Base-by-base conservation (phyloP, 2,329 filamentous ascomycete species). In the Epichloe typhina region DNA sequence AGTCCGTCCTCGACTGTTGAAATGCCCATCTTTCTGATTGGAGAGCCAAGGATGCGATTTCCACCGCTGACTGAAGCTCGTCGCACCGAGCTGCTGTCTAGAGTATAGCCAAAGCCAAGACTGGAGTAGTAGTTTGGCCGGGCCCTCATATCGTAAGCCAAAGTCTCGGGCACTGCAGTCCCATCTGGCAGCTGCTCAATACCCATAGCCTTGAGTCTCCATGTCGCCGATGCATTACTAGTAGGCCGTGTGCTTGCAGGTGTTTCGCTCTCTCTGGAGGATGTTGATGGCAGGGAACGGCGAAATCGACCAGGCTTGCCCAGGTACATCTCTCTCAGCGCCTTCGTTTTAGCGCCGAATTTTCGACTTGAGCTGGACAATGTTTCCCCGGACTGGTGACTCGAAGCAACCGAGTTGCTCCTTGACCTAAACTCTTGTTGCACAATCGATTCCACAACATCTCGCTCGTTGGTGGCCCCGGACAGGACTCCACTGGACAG, bases 171-270 rank as follows among this genome's bases (percentile, higher is more conserved):
- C 3, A 77, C 57, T 53, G 73, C 75, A 46, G 73, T 70, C n/a
- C 76, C 70, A 54, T 79, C 71, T 4, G 72, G 69, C 69, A 77
- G 71, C 54, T 71, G 72, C 3, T 76, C 72, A 17, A 79, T 68
- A 9, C 71, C 72, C 71, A 74, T 73, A 41, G 71, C 71, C 48
- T 73, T 74, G 52, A 75, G 63, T 5, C 66, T 63, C 72, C 72
- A 75, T 39, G 69, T 64, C 49, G 70, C 68, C 6, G 70, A 72
- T 6, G 66, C 67, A 47, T 62, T 69, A 57, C 67, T 71, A 3
- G 59, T 50, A 9, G 63, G 59, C 38, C 57, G 58, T 3, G 56
- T 51, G 6, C 54, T 56, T 15, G 64, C 62, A 1, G 62, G 55
- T 17, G 57, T 59, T 21, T 57, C 55, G 31, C 55, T 54, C 12